Evolutionary conservation across 2,329 filamentous ascomycete genomes (phyloP).

Genomic region (Thelonectria rubi): DNA sequence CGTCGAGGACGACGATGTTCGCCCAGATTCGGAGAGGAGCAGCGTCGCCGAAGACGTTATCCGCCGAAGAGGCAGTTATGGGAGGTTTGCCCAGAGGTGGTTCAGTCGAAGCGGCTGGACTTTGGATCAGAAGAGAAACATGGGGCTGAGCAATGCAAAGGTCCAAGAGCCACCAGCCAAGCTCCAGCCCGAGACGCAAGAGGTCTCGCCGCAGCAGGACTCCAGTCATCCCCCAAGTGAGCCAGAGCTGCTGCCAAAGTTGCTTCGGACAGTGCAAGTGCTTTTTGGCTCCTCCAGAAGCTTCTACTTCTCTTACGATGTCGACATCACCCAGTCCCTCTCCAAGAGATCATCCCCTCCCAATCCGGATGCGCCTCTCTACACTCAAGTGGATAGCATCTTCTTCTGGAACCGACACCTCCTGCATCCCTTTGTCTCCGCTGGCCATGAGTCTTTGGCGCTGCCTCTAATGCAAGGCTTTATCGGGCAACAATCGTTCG

Average conservation of each 20-base stretch:
- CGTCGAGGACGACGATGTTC: constrained; percentile 46
- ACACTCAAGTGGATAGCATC: constrained; percentile 75
- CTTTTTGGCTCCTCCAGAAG: constrained; percentile 83
- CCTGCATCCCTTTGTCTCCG: constrained; percentile 75
- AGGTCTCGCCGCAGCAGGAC: constrained; percentile 52
- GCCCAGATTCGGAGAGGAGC: constrained; percentile 53
- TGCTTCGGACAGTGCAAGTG: constrained; percentile 83
- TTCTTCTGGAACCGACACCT: constrained; percentile 95
- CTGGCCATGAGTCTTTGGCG: constrained; percentile 74
- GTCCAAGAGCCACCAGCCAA: constrained; percentile 30
- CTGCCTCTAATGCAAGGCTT: constrained; percentile 94
- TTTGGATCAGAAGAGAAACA: constrained; percentile 71
- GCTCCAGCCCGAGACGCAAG: constrained; percentile 27
- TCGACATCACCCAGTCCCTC: constrained; percentile 82
- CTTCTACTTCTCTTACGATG: constrained; percentile 96
- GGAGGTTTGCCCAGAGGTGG: constrained; percentile 89
- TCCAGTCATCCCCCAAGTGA: constrained; percentile 38
- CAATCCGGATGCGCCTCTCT: constrained; percentile 61
- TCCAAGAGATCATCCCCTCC: constrained; percentile 43
- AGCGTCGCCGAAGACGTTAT: constrained; percentile 92
- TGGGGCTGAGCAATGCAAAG: constrained; percentile 68
- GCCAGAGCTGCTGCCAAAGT: constrained; percentile 76
- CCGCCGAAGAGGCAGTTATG: constrained; percentile 81
- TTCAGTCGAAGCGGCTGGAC: constrained; percentile 88
- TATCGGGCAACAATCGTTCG: constrained; percentile 85